Evolutionary conservation across 2,329 filamentous ascomycete genomes (phyloP), one percentile per base, ranked within the genome.

Genomic region (Botrytis medusae): DNA sequence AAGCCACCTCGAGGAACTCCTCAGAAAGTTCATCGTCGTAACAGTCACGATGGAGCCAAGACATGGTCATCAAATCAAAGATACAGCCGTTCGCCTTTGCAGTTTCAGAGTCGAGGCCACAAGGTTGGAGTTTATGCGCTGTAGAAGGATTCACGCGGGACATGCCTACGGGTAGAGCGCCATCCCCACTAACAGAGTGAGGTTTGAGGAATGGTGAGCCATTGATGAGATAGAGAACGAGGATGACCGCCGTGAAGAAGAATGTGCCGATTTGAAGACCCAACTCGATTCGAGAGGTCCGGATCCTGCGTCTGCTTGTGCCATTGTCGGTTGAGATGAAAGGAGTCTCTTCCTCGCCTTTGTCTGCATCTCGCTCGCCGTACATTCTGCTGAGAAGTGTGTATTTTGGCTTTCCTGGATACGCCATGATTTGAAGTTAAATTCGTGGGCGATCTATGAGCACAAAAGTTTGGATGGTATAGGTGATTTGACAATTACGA

Each of bases 31-130:
- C 42, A 22, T 67, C 42, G 18, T 67, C 64, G 40, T 67, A 51
- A n/a, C 64, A 67, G 32, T 67, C 42, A 16, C 16, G 44, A 14
- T 67, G 64, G 6, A 67, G 64, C 64, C 64, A 67, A 10, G 64
- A n/a, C 29, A 51, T 46, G n/a, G 64, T 34, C 20, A 67, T 40
- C 22, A 51, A 42, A 29, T 67, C 64, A 20, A 48, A 67, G 16
- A 67, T 20, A 37, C 64, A 67, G 18, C 64, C 64, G n/a, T 62
- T 62, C 18, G 34, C 59, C 12, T 62, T 62, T 14, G 59, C 59
- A 40, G 59, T 62, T 25, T 62, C 59, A 37, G 59, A 62, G 22
- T 62, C 59, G 59, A 62, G 59, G 9, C 59, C 59, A 22, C 59
- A 62, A 16, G 59, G 59, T 37, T 62, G 59, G 10, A 14, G 34